Conservation (phyloP, 768 basidiomycete genomes). For the Mycena polygramma region DNA sequence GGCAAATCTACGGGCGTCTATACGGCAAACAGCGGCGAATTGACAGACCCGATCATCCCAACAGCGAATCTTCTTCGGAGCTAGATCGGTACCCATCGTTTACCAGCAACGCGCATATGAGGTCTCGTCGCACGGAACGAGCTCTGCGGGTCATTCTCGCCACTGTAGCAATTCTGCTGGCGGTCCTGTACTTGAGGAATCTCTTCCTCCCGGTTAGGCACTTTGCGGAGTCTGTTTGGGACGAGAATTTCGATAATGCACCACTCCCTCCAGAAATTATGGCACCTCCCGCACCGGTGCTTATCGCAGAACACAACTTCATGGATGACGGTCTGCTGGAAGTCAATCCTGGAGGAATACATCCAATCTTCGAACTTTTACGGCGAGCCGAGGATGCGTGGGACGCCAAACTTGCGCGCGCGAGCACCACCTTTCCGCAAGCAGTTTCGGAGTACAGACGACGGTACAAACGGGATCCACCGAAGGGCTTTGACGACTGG, state of each 20-base stretch:
- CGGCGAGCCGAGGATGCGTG: slow-evolving; percentile 53
- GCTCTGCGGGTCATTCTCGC: slow-evolving; percentile 5
- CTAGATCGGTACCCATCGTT: not conserved
- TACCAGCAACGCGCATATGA: not conserved
- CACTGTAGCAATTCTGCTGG: not conserved
- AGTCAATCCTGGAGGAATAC: slow-evolving; percentile 51
- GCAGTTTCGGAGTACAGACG: slow-evolving; percentile 84
- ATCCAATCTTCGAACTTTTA: slow-evolving; percentile 63
- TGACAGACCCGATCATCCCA: too few relatives aligned
- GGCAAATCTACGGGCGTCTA: too few relatives aligned
- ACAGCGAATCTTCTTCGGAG: not conserved
- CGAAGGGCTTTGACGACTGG: slow-evolving; percentile 91
- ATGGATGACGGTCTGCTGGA: slow-evolving; percentile 50
- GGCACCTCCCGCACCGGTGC: not conserved
- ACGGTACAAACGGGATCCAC: slow-evolving; percentile 84
- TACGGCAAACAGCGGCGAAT: too few relatives aligned
- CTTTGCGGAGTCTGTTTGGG: not conserved
- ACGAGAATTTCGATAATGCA: not conserved
- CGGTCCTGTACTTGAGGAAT: not conserved
- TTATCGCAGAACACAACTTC: slow-evolving; percentile 8
- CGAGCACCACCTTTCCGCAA: slow-evolving; percentile 80
- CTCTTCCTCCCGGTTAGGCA: not conserved
- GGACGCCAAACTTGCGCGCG: slow-evolving; percentile 66
- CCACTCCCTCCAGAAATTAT: not conserved
- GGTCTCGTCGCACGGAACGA: not conserved